Evolutionary conservation across 2,329 filamentous ascomycete species (phyloP).

Genomic region (Scedosporium boydii): DNA sequence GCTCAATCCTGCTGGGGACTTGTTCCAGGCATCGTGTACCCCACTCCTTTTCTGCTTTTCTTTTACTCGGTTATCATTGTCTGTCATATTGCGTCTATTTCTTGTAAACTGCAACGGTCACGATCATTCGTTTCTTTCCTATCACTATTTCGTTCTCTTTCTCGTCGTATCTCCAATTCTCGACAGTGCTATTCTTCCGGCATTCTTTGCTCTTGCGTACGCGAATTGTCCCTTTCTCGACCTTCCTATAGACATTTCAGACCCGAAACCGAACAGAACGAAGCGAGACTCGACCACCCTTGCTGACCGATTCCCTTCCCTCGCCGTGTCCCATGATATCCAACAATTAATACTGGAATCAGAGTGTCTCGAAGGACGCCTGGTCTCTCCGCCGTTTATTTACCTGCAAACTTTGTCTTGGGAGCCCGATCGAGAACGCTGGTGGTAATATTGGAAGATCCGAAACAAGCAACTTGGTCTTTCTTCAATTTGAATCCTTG

Average conservation of each 20-base stretch:
- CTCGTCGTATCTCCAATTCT: background rate
- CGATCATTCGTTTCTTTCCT: slow-evolving; percentile 1
- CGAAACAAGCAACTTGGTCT: background rate
- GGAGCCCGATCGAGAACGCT: background rate
- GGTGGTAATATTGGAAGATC: background rate
- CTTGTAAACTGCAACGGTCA: background rate
- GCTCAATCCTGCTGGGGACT: background rate
- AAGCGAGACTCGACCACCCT: background rate
- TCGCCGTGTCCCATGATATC: background rate
- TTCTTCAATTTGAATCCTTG: background rate
- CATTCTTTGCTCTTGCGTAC: background rate
- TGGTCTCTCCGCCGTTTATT: background rate
- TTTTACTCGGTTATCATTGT: slow-evolving; percentile 4
- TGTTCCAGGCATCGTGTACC: slow-evolving; percentile 19
- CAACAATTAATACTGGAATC: background rate
- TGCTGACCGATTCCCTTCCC: background rate
- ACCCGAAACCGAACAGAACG: background rate
- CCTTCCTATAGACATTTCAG: background rate
- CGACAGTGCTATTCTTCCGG: background rate
- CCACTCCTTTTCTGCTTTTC: slow-evolving; percentile 18
- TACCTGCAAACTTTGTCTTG: background rate
- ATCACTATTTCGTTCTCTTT: background rate
- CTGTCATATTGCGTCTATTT: background rate
- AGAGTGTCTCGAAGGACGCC: background rate
- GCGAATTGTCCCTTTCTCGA: background rate